Base-by-base conservation (phyloP, 257 asterid species). In the Fraxinus quadrangulata region DNA sequence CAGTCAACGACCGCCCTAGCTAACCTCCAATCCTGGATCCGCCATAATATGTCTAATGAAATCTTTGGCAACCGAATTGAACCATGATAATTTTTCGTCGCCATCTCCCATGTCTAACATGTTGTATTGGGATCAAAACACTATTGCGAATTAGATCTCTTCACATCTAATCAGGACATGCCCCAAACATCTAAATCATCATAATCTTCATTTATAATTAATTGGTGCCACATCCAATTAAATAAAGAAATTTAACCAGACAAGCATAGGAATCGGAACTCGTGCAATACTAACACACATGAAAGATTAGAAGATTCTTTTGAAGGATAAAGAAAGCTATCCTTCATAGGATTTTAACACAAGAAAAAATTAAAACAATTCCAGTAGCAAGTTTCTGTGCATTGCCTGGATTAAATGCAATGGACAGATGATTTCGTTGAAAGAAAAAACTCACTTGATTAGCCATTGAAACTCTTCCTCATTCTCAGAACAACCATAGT, bases 381-480 rank as follows among this genome's bases (percentile, higher is more conserved):
- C 65, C 26, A 19, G 65, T 56, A 56, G 12, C 12, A n/a, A 56
- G 66, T 56, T 56, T 19, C 26, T 5, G 66, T 7, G 49, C 79
- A 37, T 42, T 1, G n/a, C 30, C 11, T 67, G 68, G 33, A 36
- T 21, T 63, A 16, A 75, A 39, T 9, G 34, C 63, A 47, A 12
- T 24, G 65, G 45, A 12, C 6, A 75, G 63, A 28, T 63, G 37
- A 1, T 16, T 33, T 6, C 19, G 2, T 30, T 47, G 51, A 59
- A 77, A 76, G 74, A 31, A 47, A 24, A 78, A 73, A 78, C 90
- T 87, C 75, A 90, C 92, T 85, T 84, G 82, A 85, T 85, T 79
- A 85, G 89, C 90, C 92, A 90, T 23, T 84, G 85, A 79, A 90
- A 90, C 75, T 90, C 92, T 79, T 88, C 92, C 81, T 85, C 91